phyloP scores from a whole-genome alignment of 495 filamentous ascomycete species.

The Penicillium herquei region DNA sequence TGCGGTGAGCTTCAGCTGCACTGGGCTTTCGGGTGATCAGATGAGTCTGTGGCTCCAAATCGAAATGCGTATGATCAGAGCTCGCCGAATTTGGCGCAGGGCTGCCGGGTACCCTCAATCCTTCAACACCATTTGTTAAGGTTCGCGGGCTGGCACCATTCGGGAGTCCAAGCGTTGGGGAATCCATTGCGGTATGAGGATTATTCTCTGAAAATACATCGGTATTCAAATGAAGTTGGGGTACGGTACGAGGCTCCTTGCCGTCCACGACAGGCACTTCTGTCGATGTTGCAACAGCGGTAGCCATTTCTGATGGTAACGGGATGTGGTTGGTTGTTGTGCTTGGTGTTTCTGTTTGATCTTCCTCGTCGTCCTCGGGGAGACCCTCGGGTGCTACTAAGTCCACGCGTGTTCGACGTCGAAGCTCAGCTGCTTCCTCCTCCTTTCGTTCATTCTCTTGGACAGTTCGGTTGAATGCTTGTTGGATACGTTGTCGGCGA shows the following conservation, averaged over 20 bases:
- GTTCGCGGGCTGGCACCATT: constrained; percentile 47
- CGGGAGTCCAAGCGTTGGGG: constrained; percentile 68
- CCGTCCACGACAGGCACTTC: constrained; percentile 3
- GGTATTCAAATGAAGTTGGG: constrained; percentile 34
- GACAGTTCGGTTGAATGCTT: constrained; percentile 75
- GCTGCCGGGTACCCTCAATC: constrained; percentile 36
- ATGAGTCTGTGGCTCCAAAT: constrained; percentile 67
- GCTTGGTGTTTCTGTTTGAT: constrained; percentile 14
- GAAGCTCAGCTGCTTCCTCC: constrained; percentile 45
- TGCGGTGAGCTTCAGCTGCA: constrained; percentile 35
- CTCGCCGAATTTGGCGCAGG: constrained; percentile 30
- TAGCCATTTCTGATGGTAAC: constrained; percentile 26
- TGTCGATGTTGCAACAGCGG: constrained; percentile 25
- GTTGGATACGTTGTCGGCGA: constrained; percentile 71
- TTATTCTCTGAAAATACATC: neutral
- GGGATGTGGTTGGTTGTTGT: constrained; percentile 25
- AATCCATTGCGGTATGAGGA: constrained; percentile 49
- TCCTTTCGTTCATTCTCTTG: constrained; percentile 65
- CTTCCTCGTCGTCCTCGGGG: constrained; percentile 14
- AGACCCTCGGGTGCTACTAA: neutral
- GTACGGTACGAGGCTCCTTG: constrained; percentile 11
- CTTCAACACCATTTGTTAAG: constrained; percentile 46
- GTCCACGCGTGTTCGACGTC: constrained; percentile 32
- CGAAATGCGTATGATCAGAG: constrained; percentile 62
- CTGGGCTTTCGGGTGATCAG: constrained; percentile 36